Conservation (phyloP, 208 protist genomes). For the Leishmania tropica region DNA sequence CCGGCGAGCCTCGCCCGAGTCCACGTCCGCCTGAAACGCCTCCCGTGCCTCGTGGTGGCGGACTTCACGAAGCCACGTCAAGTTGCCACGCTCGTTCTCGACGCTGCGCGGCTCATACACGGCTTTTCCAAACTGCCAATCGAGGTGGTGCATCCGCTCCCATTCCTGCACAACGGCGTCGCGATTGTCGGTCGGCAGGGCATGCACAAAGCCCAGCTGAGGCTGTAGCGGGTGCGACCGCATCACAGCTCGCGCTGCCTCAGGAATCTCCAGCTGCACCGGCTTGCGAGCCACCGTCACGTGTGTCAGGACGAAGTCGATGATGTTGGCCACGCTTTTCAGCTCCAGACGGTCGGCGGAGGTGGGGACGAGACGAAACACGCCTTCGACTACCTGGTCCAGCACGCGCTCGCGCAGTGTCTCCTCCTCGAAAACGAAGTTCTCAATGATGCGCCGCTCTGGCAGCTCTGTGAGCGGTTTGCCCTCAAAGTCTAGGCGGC, state of each 20-base stretch:
- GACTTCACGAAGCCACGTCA: conserved; percentile 87
- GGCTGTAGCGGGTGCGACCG: conserved; percentile 77
- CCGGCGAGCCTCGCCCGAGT: conserved; percentile 65
- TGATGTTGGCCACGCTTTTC: conserved; percentile 79
- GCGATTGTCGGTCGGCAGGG: conserved; percentile 80
- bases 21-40: conserved; percentile 56
- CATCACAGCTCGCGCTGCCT: conserved; percentile 67
- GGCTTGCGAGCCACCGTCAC: conserved; percentile 63
- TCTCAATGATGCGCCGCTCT: conserved; percentile 86
- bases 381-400: conserved; percentile 82
- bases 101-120: conserved; percentile 73
- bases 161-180: conserved; percentile 83
- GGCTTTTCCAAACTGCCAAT: conserved; percentile 93
- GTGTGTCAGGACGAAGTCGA: conserved; percentile 88
- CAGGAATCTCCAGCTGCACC: conserved; percentile 43
- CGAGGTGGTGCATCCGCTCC: conserved; percentile 88
- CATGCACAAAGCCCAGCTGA: conserved; percentile 84
- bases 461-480: conserved; percentile 89
- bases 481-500: conserved; percentile 92
- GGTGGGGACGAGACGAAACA: conserved; percentile 83
- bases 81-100: conserved; percentile 81
- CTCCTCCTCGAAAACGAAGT: conserved; percentile 91
- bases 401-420: conserved; percentile 89
- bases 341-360: conserved; percentile 79
- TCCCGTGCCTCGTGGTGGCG: conserved; percentile 61